Evolutionary conservation across 306 rosid genomes (phyloP).

Genomic region (Castanea sativa): DNA sequence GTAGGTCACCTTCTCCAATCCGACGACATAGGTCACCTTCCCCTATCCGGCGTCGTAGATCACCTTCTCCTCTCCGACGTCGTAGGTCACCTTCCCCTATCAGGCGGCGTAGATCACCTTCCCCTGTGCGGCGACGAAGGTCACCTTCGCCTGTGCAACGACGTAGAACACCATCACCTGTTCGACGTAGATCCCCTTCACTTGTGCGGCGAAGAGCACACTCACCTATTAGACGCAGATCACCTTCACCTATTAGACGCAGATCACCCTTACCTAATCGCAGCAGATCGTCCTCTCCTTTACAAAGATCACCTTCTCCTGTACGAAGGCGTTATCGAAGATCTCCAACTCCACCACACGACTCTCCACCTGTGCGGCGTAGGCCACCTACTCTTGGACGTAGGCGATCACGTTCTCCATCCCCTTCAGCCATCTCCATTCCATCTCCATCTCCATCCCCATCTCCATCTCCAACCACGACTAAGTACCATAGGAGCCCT

Average conservation of each 20-base stretch:
- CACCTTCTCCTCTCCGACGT: constrained; percentile 49
- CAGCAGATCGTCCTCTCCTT: constrained; percentile 13
- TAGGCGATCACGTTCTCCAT: constrained; percentile 33
- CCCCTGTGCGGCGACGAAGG: constrained; percentile 17
- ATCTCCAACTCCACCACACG: constrained; percentile 41
- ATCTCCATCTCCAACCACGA: constrained; percentile 48
- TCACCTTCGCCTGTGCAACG: constrained; percentile 44
- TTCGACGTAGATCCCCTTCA: constrained; percentile 38
- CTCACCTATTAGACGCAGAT: constrained; percentile 18
- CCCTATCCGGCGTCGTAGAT: constrained; percentile 36
- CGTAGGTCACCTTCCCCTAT: constrained; percentile 40
- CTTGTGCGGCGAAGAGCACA: constrained; percentile 33
- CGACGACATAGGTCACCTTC: constrained; percentile 61
- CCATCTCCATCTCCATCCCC: constrained; percentile 54
- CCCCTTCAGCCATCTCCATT: constrained; percentile 37
- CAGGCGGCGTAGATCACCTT: constrained; percentile 29
- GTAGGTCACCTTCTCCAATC: constrained; percentile 32
- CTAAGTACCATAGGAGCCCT: constrained; percentile 36
- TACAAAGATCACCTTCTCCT: constrained; percentile 22
- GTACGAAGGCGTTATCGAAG: constrained; percentile 34
- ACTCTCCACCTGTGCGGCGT: constrained; percentile 38
- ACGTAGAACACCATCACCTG: constrained; percentile 52
- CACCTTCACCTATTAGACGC: constrained; percentile 40
- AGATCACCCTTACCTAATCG: constrained; percentile 27
- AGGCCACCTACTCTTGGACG: constrained; percentile 43